phyloP scores from a whole-genome alignment of 345 rosid genomes.

The Angophora floribunda region DNA sequence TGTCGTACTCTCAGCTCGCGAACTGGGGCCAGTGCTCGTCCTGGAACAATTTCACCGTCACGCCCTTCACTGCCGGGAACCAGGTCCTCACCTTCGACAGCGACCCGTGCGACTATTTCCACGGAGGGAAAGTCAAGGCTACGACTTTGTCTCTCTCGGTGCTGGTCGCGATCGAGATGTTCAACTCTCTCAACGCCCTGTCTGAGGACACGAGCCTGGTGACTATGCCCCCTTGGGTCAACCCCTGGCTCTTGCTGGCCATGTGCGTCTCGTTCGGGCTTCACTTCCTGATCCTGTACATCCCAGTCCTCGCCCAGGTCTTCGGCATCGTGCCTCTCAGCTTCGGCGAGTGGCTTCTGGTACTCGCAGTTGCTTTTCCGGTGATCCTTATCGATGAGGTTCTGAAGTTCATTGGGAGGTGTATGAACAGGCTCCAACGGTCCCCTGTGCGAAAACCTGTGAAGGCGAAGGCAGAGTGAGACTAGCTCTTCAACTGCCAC shows the following conservation, averaged over 20 bases:
- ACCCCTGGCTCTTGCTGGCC: slow-evolving; percentile 61
- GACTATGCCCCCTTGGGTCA: slow-evolving; percentile 75
- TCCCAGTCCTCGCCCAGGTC: slow-evolving; percentile 55
- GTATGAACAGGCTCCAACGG: slow-evolving; percentile 6
- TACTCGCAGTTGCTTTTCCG: slow-evolving; percentile 46
- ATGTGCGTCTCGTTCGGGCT: slow-evolving; percentile 54
- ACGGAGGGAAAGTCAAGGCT: slow-evolving; percentile 53
- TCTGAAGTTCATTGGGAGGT: slow-evolving; percentile 38
- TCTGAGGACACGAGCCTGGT: slow-evolving; percentile 65
- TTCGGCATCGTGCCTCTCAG: slow-evolving; percentile 65
- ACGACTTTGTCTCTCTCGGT: slow-evolving; percentile 63
- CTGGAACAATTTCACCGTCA: slow-evolving; percentile 41
- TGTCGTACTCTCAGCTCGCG: slow-evolving; percentile 49
- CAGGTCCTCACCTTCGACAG: slow-evolving; percentile 28
- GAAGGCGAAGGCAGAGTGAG: slow-evolving; percentile 42
- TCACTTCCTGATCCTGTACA: slow-evolving; percentile 59
- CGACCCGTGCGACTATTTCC: slow-evolving; percentile 61
- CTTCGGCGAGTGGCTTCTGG: slow-evolving; percentile 63
- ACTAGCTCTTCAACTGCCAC: not conserved
- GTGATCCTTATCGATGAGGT: slow-evolving; percentile 58
- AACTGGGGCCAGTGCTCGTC: slow-evolving; percentile 60
- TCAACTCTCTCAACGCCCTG: slow-evolving; percentile 68
- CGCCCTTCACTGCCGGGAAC: slow-evolving; percentile 48
- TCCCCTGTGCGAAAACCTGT: slow-evolving; percentile 2
- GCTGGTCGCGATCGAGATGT: slow-evolving; percentile 72